Percentiles rank a stretch among this genome's conserved stretches.
phyloP scores from a whole-genome alignment of 331 rosid genomes.

The Malus hybrid region DNA sequence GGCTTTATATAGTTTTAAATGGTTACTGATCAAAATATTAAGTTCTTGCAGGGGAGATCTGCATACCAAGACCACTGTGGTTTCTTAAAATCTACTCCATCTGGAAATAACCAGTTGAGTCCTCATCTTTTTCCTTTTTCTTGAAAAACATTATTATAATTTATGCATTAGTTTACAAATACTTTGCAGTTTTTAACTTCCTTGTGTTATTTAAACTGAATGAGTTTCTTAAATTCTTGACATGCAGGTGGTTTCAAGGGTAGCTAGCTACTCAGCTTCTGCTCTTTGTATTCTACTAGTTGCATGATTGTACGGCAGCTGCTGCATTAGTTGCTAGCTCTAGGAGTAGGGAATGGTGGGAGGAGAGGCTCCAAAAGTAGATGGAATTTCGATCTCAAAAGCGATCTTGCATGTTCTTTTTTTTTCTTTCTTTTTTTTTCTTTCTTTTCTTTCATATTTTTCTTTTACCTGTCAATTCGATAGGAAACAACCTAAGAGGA shows the following conservation, averaged over 20 bases:
- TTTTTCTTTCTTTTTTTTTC: neutral
- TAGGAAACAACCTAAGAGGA: constrained; percentile 45
- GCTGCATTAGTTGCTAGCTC: constrained; percentile 16
- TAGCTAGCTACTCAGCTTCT: constrained; percentile 12
- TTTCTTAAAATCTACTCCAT: constrained; percentile 37
- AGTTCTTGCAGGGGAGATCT: constrained; percentile 53
- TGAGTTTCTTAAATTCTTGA: neutral
- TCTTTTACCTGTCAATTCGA: constrained; percentile 33
- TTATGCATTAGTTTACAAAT: neutral
- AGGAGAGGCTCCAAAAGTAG: constrained; percentile 6
- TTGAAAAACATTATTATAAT: neutral
- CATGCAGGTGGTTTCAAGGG: constrained; percentile 54
- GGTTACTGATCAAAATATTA: neutral
- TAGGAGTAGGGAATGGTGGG: constrained; percentile 10
- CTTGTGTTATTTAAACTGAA: neutral
- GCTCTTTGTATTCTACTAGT: neutral
- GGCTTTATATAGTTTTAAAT: neutral
- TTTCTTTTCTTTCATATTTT: neutral
- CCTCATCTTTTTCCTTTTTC: neutral
- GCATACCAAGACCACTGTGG: constrained; percentile 45
- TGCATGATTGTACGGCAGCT: neutral
- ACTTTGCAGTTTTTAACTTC: neutral
- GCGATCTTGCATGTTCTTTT: constrained; percentile 21
- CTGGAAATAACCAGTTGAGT: constrained; percentile 59
- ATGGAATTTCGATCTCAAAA: constrained; percentile 33